Percentiles rank a stretch among this genome's conserved stretches.
Conservation (phyloP, 148 eudicot species). For the Silene conica region DNA sequence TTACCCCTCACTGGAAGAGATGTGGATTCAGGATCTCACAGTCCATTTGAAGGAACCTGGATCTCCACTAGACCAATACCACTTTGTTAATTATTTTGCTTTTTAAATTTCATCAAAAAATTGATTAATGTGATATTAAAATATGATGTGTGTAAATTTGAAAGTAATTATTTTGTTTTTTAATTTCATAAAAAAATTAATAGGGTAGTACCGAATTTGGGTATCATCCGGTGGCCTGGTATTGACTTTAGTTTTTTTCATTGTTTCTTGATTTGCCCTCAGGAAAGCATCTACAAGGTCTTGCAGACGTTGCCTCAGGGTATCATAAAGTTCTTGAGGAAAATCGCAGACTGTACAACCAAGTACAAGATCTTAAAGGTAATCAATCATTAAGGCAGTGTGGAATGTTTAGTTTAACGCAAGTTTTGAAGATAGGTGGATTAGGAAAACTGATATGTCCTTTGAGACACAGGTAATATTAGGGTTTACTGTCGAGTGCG, state of each 20-base stretch:
- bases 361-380: slow-evolving; percentile 97
- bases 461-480: slow-evolving; percentile 58
- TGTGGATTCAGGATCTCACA: too few relatives aligned
- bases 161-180: too few relatives aligned
- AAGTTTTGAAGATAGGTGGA: neutral
- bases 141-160: too few relatives aligned
- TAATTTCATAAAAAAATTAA: too few relatives aligned
- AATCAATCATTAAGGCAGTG: neutral
- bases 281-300: slow-evolving; percentile 60
- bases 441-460: neutral
- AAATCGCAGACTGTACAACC: slow-evolving; percentile 84
- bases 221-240: too few relatives aligned
- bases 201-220: too few relatives aligned
- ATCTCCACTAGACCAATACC: too few relatives aligned
- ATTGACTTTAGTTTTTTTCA: neutral
- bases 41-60: too few relatives aligned
- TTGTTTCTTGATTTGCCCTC: neutral
- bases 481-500: slow-evolving; percentile 95
- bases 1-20: too few relatives aligned
- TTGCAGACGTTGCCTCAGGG: slow-evolving; percentile 75
- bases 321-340: slow-evolving; percentile 83
- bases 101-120: too few relatives aligned
- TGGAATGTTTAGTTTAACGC: slow-evolving; percentile 6
- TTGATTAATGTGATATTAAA: too few relatives aligned
- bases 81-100: too few relatives aligned